phyloP scores from a whole-genome alignment of 2,329 filamentous ascomycete species.

The Harringtonia lauricola region DNA sequence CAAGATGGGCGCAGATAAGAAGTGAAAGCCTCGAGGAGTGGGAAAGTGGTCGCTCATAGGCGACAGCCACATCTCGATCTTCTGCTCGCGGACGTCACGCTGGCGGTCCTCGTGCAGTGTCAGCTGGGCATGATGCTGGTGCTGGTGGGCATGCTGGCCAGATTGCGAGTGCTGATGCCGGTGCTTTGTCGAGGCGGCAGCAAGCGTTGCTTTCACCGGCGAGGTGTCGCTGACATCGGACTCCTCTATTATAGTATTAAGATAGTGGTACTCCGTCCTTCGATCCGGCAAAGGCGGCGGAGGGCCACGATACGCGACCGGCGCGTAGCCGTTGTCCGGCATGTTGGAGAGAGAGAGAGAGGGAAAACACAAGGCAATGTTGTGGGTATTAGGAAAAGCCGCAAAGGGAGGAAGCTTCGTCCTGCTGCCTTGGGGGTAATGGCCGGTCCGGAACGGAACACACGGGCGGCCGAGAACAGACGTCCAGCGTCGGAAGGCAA shows the following conservation, averaged over 20 bases:
- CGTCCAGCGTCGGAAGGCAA: not conserved
- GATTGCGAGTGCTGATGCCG: not conserved
- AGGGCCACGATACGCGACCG: slow-evolving; percentile 29
- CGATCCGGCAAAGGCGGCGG: slow-evolving; percentile 45
- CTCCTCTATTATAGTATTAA: slow-evolving; percentile 57
- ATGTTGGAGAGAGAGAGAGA: slow-evolving; percentile 26
- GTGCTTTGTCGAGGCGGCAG: not conserved
- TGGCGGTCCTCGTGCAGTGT: slow-evolving; percentile 30
- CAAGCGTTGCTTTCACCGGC: slow-evolving; percentile 1
- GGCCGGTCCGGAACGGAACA: not conserved
- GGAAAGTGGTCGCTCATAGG: slow-evolving; percentile 57
- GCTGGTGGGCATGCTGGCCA: not conserved
- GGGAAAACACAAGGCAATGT: slow-evolving; percentile 4
- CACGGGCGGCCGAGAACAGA: not conserved
- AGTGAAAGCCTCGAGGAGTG: slow-evolving; percentile 57
- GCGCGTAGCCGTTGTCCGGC: slow-evolving; percentile 31
- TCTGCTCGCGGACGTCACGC: slow-evolving; percentile 25
- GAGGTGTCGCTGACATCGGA: slow-evolving; percentile 9
- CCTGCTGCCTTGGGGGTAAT: not conserved
- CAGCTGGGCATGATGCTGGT: not conserved
- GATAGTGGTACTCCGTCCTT: slow-evolving; percentile 33
- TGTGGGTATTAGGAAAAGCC: not conserved
- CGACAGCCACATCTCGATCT: slow-evolving; percentile 47
- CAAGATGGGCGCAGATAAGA: slow-evolving; percentile 50
- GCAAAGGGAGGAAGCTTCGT: not conserved